Percentiles rank a stretch among this genome's conserved stretches.
Conservation (phyloP, 345 rosid genomes). For the Schrenkiella parvula region DNA sequence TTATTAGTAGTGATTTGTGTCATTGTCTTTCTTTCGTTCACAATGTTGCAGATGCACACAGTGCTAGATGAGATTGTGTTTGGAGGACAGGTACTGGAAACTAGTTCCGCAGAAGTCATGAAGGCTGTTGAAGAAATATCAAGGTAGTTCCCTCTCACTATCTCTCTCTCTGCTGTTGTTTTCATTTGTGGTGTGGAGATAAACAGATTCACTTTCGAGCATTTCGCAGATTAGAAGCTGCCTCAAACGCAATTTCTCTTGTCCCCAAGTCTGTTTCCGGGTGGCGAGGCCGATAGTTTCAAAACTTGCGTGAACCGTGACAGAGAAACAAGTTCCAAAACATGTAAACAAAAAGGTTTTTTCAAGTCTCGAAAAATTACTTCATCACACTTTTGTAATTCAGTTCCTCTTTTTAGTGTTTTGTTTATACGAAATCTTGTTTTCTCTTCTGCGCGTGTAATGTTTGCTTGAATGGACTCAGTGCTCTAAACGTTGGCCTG, state of each 20-base stretch:
- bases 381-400: background rate
- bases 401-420: background rate
- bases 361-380: background rate
- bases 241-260: conserved; percentile 60
- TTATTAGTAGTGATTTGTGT: background rate
- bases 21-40: background rate
- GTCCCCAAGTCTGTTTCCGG: conserved; percentile 73
- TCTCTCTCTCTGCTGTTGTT: background rate
- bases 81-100: conserved; percentile 95
- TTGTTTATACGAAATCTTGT: background rate
- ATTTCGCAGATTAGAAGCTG: conserved; percentile 70
- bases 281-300: conserved; percentile 59
- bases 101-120: conserved; percentile 74
- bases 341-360: background rate
- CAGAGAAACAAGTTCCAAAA: background rate
- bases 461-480: background rate
- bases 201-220: background rate
- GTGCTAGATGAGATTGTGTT: conserved; percentile 79
- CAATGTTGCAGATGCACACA: conserved; percentile 61
- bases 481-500: background rate
- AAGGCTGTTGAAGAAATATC: conserved; percentile 87
- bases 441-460: background rate
- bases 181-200: background rate
- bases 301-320: background rate
- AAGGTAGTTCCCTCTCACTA: conserved; percentile 41